These are phyloP conservation scores for Ordospora pajunii DNA, from an alignment of 371 early-diverging fungal genomes.

Conservation along the genomic window DNA sequence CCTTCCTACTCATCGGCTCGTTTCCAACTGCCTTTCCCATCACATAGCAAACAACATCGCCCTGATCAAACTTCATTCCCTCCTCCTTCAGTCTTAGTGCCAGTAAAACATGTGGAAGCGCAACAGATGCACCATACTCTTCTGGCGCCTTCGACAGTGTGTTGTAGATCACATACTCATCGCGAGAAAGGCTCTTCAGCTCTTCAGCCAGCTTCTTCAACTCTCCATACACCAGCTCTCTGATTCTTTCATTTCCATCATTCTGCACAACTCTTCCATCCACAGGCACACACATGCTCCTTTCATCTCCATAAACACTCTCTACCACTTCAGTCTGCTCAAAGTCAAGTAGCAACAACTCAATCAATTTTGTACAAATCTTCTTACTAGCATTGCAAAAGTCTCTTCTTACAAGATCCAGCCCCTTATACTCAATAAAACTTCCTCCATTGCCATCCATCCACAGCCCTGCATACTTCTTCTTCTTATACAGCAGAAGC, in stretches of 20 bases:
- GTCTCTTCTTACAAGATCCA: conserved; percentile 91
- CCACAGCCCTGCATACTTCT: conserved; percentile 88
- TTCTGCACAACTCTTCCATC: neutral
- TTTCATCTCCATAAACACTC: neutral
- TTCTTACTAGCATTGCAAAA: conserved; percentile 86
- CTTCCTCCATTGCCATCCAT: conserved; percentile 63
- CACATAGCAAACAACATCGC: conserved; percentile 88
- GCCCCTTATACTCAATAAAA: conserved; percentile 80
- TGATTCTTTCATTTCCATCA: neutral
- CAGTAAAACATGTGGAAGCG: conserved; percentile 88
- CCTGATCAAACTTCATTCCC: conserved; percentile 68
- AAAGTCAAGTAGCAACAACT: conserved; percentile 43
- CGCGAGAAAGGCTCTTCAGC: conserved; percentile 63
- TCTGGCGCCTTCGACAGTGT: conserved; percentile 79
- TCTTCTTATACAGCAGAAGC: conserved; percentile 90
- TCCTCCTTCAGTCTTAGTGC: conserved; percentile 71
- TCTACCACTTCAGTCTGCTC: neutral
- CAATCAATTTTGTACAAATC: conserved; percentile 66
- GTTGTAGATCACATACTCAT: conserved; percentile 76
- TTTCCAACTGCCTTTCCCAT: conserved; percentile 68
- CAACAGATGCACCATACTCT: conserved; percentile 74
- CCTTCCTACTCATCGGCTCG: conserved; percentile 65
- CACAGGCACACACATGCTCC: neutral
- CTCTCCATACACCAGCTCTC: conserved; percentile 16
- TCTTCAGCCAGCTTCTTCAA: neutral